A percentile compares a stretch with the other conserved stretches of the same genome.
These are phyloP conservation scores for Talaromyces funiculosus DNA, from an alignment of 2,329 filamentous ascomycete species.

Conservation along the genomic window DNA sequence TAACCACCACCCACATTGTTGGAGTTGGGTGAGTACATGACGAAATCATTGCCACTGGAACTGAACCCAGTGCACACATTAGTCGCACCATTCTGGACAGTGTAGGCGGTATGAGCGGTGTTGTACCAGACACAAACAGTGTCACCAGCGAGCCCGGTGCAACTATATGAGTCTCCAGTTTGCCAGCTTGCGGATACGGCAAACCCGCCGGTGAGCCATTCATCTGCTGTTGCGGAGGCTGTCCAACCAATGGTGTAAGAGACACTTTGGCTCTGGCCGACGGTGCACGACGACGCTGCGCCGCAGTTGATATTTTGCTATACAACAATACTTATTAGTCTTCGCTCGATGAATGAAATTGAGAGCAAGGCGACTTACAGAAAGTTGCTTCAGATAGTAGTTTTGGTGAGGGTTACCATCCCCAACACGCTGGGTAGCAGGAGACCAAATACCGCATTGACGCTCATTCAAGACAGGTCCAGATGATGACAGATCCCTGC, in stretches of 20 bases:
- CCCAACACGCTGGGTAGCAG: background rate
- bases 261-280: background rate
- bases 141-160: background rate
- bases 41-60: background rate
- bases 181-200: background rate
- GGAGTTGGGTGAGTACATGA: background rate
- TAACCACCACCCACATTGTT: background rate
- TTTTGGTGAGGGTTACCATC: background rate
- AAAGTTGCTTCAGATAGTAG: background rate
- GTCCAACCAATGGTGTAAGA: slow-evolving; percentile 2
- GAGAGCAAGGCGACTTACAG: background rate
- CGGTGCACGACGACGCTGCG: background rate
- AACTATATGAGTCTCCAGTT: background rate
- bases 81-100: background rate
- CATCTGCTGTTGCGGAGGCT: background rate
- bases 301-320: background rate
- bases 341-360: background rate
- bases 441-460: background rate
- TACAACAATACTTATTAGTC: background rate
- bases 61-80: background rate
- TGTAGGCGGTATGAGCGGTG: background rate
- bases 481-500: background rate
- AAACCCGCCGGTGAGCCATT: background rate
- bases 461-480: background rate
- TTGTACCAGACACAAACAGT: slow-evolving; percentile 1